Conservation (phyloP, 345 rosid species). For the Eucalyptus fibrosa region DNA sequence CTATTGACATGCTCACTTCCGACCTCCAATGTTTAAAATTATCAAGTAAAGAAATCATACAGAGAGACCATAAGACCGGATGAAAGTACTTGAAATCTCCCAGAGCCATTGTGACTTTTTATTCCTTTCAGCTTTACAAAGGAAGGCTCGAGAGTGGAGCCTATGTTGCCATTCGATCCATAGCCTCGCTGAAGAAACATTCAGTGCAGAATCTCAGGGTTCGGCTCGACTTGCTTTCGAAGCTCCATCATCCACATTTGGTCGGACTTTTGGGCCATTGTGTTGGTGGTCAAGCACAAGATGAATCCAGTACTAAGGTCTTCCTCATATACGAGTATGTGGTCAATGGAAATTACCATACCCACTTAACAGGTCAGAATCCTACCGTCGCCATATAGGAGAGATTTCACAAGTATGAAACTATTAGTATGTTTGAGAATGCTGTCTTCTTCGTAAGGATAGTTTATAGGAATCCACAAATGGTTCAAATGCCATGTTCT, state of each 20-base stretch:
- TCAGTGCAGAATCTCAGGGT: conserved; percentile 60
- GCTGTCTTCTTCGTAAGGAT: background rate
- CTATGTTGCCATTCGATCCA: conserved; percentile 50
- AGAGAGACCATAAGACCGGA: background rate
- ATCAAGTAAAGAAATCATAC: background rate
- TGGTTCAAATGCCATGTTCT: background rate
- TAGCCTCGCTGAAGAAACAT: conserved; percentile 46
- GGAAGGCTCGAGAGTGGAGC: conserved; percentile 80
- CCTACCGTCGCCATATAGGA: background rate
- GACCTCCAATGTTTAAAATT: background rate
- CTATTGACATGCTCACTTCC: background rate
- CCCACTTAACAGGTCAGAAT: conserved; percentile 66
- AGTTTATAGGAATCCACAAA: background rate
- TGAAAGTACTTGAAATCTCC: background rate
- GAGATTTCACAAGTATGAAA: background rate
- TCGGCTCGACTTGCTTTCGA: conserved; percentile 65
- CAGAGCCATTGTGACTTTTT: background rate
- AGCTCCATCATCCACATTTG: conserved; percentile 91
- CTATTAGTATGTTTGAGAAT: background rate
- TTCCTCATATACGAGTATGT: conserved; percentile 76
- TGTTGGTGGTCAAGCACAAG: conserved; percentile 24
- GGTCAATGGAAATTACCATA: conserved; percentile 51
- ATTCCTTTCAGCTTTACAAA: conserved; percentile 55
- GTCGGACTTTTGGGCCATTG: conserved; percentile 85
- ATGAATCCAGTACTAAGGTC: conserved; percentile 35